phyloP scores from a whole-genome alignment of 73 alveolate genomes.

The Paramecium octaurelia region DNA sequence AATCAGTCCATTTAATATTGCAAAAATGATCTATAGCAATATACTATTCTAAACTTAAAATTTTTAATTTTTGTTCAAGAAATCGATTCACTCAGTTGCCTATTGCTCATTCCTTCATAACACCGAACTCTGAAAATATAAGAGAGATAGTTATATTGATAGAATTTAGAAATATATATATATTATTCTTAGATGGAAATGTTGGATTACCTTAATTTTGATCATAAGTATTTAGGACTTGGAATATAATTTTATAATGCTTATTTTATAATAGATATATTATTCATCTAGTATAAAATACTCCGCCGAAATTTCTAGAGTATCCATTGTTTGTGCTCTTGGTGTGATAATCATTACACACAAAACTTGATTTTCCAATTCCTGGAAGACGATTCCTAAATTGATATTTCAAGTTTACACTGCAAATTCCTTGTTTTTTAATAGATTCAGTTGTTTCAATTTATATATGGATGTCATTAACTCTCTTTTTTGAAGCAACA shows the following conservation, averaged over 20 bases:
- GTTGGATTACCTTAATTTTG: background rate
- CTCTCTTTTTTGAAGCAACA: background rate
- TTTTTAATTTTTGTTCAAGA: background rate
- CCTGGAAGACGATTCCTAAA: slow-evolving; percentile 34
- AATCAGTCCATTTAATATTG: background rate
- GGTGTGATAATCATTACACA: slow-evolving; percentile 59
- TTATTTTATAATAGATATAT: background rate
- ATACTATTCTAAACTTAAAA: background rate
- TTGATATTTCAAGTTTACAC: background rate
- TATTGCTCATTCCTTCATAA: background rate
- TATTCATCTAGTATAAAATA: slow-evolving; percentile 60
- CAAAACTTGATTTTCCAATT: slow-evolving; percentile 55
- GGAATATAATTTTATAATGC: background rate
- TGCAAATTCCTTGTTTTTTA: slow-evolving; percentile 45
- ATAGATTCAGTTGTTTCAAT: slow-evolving; percentile 45
- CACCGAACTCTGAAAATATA: background rate
- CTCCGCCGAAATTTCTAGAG: slow-evolving; percentile 60
- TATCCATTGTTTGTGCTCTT: slow-evolving; percentile 63
- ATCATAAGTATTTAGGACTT: background rate
- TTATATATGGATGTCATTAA: slow-evolving; percentile 49
- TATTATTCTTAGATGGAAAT: background rate
- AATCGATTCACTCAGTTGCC: background rate
- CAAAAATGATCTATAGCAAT: background rate
- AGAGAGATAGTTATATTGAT: background rate
- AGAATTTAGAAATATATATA: no score